Evolutionary conservation across 148 eudicot genomes (phyloP).

Genomic region (Fagopyrum homotropicum): DNA sequence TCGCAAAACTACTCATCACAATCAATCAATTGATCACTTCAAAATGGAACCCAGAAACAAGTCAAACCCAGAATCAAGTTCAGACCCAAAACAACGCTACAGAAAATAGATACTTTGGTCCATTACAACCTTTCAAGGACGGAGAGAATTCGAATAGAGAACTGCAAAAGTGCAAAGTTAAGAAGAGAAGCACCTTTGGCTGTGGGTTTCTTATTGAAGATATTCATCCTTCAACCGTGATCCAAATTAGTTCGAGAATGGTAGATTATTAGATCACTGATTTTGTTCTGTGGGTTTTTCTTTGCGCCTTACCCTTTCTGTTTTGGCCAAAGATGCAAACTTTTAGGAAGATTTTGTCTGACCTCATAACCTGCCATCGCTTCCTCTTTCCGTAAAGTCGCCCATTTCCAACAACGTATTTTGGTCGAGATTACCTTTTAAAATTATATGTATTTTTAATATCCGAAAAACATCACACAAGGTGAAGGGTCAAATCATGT

Average conservation of each 20-base stretch:
- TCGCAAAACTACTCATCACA: conserved; percentile 10
- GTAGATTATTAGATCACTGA: neutral
- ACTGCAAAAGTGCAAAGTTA: neutral
- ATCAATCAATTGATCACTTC: neutral
- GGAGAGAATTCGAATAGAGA: neutral
- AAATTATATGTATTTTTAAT: too few relatives aligned
- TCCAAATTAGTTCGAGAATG: neutral
- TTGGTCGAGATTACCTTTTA: too few relatives aligned
- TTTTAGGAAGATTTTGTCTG: neutral
- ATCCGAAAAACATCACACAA: too few relatives aligned
- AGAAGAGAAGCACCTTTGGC: conserved; percentile 59
- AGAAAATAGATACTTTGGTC: neutral
- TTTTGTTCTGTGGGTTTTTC: neutral
- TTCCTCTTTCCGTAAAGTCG: too few relatives aligned
- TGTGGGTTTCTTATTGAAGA: conserved; percentile 79
- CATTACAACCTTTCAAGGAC: neutral
- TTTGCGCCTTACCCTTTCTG: neutral
- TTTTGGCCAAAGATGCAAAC: neutral
- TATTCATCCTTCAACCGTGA: conserved; percentile 14
- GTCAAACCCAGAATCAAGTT: neutral
- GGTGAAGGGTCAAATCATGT: too few relatives aligned
- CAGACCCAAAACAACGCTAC: neutral
- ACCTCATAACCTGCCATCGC: neutral
- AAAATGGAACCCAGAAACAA: neutral
- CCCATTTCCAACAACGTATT: too few relatives aligned